Base-by-base conservation (phyloP, 129 eudicot species). In the Lactuca sativa region DNA sequence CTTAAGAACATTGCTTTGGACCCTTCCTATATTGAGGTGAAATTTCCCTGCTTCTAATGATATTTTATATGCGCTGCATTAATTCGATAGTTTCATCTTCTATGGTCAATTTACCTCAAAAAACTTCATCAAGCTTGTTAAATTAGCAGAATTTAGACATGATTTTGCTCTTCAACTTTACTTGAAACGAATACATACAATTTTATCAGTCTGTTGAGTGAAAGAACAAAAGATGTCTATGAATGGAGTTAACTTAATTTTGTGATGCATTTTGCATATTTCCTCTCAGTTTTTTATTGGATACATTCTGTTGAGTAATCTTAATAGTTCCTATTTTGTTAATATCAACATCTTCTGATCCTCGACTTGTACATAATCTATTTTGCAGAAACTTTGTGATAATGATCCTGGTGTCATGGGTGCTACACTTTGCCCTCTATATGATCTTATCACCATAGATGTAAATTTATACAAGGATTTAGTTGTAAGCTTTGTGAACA, bases 381-480 rank as follows among this genome's bases (percentile, higher is more conserved):
- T 72, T n/a, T 77, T 77, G 84, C 93, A 95, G 99, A 86, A 75
- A 78, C 99, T 95, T 30, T 82, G 85, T 74, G 99, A 95, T 75
- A 95, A 87, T 78, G 99, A 95, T 86, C 99, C 99, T 52, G 97
- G 97, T 60, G 99, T 95, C 60, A 95, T 95, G 99, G 99, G 97
- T 40, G 96, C 99, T 38, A 80, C 97, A 15, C 96, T 95, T 56
- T 90, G 83, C 78, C 99, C 99, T 32, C 87, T 95, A 49, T 85
- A 75, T 74, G 97, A 95, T 82, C 95, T 95, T 31, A 86, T 95
- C 44, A 71, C 72, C 14, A 73, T 74, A 58, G 99, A 95, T 84
- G 88, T 83, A 64, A 86, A 78, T 79, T 40, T 89, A 34, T 88
- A 90, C 75, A 95, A 90, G 77, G 99, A 95, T 74, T 75, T 95